Percentiles rank a stretch among this genome's conserved stretches.
These are phyloP conservation scores for Pluteus cervinus DNA, from an alignment of 768 basidiomycete genomes.

Conservation along the genomic window DNA sequence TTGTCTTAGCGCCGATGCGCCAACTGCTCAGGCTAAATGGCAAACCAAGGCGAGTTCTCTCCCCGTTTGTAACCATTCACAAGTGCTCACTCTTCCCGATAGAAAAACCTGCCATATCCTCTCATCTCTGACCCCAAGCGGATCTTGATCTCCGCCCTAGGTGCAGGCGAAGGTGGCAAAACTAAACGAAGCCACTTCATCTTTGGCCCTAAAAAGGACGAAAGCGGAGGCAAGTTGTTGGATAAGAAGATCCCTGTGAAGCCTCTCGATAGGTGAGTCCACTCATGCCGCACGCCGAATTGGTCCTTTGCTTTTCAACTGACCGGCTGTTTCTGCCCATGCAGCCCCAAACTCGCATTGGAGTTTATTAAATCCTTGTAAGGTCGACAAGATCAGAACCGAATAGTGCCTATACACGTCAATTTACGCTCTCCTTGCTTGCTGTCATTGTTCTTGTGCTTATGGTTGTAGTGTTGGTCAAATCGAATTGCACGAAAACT, in stretches of 20 bases:
- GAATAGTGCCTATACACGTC: too few relatives aligned
- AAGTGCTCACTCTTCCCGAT: slow-evolving; percentile 4
- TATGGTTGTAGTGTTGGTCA: too few relatives aligned
- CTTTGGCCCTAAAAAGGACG: too few relatives aligned
- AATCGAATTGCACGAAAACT: too few relatives aligned
- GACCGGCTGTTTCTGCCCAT: slow-evolving; percentile 1
- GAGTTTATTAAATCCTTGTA: slow-evolving; percentile 45
- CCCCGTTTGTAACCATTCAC: not conserved
- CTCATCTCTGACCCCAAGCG: slow-evolving; percentile 88
- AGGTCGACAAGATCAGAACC: not conserved
- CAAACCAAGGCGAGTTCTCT: slow-evolving; percentile 63
- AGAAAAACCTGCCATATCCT: slow-evolving; percentile 84
- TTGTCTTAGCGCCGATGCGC: slow-evolving; percentile 77
- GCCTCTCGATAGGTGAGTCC: slow-evolving; percentile 70
- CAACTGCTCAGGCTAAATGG: slow-evolving; percentile 75
- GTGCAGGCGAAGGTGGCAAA: slow-evolving; percentile 73
- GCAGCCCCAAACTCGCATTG: slow-evolving; percentile 54
- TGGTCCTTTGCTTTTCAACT: not conserved
- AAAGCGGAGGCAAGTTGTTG: slow-evolving; percentile 83
- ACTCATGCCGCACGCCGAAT: not conserved
- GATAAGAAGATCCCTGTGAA: slow-evolving; percentile 84
- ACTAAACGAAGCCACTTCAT: slow-evolving; percentile 93
- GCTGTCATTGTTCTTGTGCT: too few relatives aligned
- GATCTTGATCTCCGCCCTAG: slow-evolving; percentile 71
- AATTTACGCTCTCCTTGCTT: too few relatives aligned